These are phyloP conservation scores for Exophiala xenobiotica DNA, from an alignment of 2,329 filamentous ascomycete species.

Conservation along the genomic window DNA sequence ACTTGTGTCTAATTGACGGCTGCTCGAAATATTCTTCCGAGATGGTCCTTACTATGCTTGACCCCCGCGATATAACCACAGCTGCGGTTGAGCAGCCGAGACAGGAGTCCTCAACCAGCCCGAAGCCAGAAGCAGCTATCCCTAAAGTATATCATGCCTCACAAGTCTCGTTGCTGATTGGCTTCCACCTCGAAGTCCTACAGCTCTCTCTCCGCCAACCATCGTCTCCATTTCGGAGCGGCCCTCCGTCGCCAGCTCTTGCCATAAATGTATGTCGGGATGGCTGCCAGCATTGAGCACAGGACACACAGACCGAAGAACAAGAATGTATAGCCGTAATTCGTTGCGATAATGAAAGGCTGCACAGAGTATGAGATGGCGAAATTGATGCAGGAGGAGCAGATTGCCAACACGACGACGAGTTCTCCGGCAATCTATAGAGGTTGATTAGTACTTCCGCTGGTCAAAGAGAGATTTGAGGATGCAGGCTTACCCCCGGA, in stretches of 20 bases:
- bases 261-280: constrained; percentile 13
- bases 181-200: no score
- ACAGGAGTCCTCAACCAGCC: no score
- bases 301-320: constrained; percentile 14
- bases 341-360: constrained; percentile 37
- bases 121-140: no score
- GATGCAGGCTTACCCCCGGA: constrained; percentile 32
- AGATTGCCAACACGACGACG: constrained; percentile 40
- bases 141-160: no score
- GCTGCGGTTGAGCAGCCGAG: no score
- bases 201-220: constrained; percentile 12
- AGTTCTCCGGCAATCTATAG: constrained; percentile 39
- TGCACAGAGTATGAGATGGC: constrained; percentile 43
- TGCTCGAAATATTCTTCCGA: no score
- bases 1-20: no score
- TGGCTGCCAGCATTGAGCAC: constrained; percentile 11
- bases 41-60: no score
- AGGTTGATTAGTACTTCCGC: constrained; percentile 6
- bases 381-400: constrained; percentile 33
- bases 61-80: no score
- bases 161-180: no score
- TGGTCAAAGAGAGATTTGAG: neutral
- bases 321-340: constrained; percentile 13
- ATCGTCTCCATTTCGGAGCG: constrained; percentile 10
- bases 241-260: constrained; percentile 13